A percentile compares a stretch with the other conserved stretches of the same genome.
Evolutionary conservation across 306 rosid species (phyloP).

Genomic region (Pterocarpus santalinus): DNA sequence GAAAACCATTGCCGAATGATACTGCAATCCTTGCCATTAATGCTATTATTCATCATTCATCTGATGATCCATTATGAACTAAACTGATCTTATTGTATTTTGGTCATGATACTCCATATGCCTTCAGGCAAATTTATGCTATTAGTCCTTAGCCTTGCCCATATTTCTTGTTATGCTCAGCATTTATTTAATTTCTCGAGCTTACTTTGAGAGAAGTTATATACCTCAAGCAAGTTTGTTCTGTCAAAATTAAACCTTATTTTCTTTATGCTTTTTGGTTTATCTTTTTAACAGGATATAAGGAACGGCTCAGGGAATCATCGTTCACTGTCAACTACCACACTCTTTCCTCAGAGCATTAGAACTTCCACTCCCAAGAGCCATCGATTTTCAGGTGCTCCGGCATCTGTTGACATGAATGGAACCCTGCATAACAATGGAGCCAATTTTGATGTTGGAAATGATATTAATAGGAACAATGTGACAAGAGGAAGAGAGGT

Average conservation of each 20-base stretch:
- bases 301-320: conserved; percentile 73
- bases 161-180: not conserved
- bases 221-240: conserved; percentile 25
- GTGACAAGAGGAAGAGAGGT: conserved; percentile 59
- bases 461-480: conserved; percentile 43
- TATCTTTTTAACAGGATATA: conserved; percentile 73
- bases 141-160: not conserved
- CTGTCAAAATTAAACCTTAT: conserved; percentile 29
- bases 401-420: conserved; percentile 54
- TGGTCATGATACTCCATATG: conserved; percentile 6
- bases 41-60: conserved; percentile 22
- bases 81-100: not conserved
- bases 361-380: conserved; percentile 66
- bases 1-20: conserved; percentile 34
- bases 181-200: conserved; percentile 19
- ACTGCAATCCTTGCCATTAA: conserved; percentile 17
- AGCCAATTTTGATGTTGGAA: conserved; percentile 55
- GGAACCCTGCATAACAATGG: conserved; percentile 62
- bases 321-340: conserved; percentile 81
- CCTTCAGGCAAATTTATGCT: conserved; percentile 13
- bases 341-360: conserved; percentile 92
- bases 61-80: conserved; percentile 14
- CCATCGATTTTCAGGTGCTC: conserved; percentile 60
- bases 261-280: conserved; percentile 31
- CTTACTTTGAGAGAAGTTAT: conserved; percentile 20